A percentile compares a stretch with the other conserved stretches of the same genome.
Evolutionary conservation across 2,329 filamentous ascomycete genomes (phyloP).

Genomic region (Fonsecaea monophora): DNA sequence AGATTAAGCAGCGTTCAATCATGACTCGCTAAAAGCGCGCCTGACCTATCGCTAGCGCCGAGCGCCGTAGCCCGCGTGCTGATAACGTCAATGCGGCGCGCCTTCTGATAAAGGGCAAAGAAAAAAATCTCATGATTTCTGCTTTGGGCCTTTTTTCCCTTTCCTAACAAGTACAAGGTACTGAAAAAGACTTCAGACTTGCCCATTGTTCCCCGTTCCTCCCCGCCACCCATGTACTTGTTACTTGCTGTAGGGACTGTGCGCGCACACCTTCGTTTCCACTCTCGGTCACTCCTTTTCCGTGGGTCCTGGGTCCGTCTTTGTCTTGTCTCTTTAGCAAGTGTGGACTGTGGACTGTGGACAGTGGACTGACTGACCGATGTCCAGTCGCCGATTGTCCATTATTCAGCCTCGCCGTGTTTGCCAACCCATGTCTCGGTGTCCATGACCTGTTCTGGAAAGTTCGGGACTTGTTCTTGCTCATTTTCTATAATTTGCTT

Average conservation of each 20-base stretch:
- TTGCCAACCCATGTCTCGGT: conserved; percentile 4
- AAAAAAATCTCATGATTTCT: conserved; percentile 10
- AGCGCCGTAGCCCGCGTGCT: not conserved
- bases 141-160: not conserved
- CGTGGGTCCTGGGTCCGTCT: not conserved
- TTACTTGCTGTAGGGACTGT: too few species aligned
- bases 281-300: conserved; percentile 2
- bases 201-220: not conserved
- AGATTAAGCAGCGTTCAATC: not conserved
- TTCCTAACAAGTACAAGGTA: not conserved
- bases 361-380: too few species aligned
- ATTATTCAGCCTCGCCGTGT: conserved; percentile 26
- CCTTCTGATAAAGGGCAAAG: conserved; percentile 13
- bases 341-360: not conserved
- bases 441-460: conserved; percentile 13
- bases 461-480: not conserved
- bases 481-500: conserved; percentile 18
- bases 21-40: conserved; percentile 4
- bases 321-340: not conserved
- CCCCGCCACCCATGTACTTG: conserved; percentile 2
- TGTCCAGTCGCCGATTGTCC: conserved; percentile 8
- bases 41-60: not conserved
- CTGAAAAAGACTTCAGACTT: not conserved
- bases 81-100: conserved; percentile 11
- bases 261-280: not conserved